Percentiles rank a stretch among this genome's conserved stretches.
Conservation (phyloP, 1,284 basidiomycete genomes). For the Ganoderma resinaceum region DNA sequence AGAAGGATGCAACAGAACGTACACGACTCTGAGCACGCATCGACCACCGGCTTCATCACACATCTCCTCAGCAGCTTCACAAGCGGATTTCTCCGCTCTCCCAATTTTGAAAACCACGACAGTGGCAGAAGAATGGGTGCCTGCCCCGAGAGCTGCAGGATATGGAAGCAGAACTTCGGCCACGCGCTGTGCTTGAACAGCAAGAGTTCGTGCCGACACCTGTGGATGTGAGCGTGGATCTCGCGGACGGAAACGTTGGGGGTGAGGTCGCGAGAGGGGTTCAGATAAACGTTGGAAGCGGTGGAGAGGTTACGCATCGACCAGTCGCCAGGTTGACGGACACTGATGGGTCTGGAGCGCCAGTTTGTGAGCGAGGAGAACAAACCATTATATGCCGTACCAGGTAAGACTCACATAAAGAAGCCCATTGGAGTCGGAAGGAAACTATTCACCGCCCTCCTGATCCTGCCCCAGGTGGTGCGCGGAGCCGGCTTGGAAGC, state of each 20-base stretch:
- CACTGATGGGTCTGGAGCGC: slow-evolving; percentile 34
- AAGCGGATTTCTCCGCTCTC: slow-evolving; percentile 10
- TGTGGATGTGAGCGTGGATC: slow-evolving; percentile 37
- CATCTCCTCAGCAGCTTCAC: slow-evolving; percentile 26
- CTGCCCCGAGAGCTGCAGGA: slow-evolving; percentile 37
- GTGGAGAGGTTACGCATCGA: slow-evolving; percentile 40
- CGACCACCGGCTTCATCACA: slow-evolving; percentile 33
- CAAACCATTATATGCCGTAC: background rate
- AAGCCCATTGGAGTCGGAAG: slow-evolving; percentile 36
- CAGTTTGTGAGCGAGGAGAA: background rate
- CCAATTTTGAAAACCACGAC: slow-evolving; percentile 34
- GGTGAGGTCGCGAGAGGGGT: slow-evolving; percentile 27
- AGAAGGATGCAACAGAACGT: slow-evolving; percentile 9
- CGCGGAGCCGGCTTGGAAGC: slow-evolving; percentile 27
- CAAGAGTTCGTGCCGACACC: slow-evolving; percentile 37
- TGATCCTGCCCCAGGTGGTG: slow-evolving; percentile 19
- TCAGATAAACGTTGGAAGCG: slow-evolving; percentile 34
- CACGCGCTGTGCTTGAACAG: slow-evolving; percentile 39
- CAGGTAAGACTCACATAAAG: slow-evolving; percentile 32
- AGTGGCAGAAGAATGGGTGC: slow-evolving; percentile 35
- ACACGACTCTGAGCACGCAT: slow-evolving; percentile 35
- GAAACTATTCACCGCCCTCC: slow-evolving; percentile 24
- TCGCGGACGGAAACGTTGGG: slow-evolving; percentile 22
- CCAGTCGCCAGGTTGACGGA: slow-evolving; percentile 38
- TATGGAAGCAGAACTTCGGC: slow-evolving; percentile 35